Percentiles rank a stretch among this genome's conserved stretches.
Conservation (phyloP, 1,284 basidiomycete species). For the Ceratobasidium papillatum region DNA sequence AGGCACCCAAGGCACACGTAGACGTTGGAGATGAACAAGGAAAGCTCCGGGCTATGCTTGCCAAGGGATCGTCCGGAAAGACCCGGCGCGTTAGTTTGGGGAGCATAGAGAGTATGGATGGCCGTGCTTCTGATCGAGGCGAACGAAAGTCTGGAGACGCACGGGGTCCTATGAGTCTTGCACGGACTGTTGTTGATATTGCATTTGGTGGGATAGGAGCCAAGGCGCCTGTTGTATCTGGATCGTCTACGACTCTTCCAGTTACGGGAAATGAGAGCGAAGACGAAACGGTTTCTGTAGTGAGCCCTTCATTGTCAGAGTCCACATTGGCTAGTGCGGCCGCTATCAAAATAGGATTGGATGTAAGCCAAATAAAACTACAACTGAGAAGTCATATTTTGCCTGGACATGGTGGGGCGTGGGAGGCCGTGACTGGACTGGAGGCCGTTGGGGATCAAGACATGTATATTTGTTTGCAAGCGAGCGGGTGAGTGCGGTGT, state of each 20-base stretch:
- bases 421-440: constrained; percentile 58
- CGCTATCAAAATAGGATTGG: background rate
- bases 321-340: constrained; percentile 22
- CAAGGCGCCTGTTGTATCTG: background rate
- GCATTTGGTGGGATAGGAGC: constrained; percentile 29
- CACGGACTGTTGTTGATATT: constrained; percentile 25
- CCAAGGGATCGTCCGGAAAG: constrained; percentile 55
- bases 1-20: constrained; percentile 76
- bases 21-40: constrained; percentile 81
- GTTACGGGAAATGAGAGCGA: constrained; percentile 1
- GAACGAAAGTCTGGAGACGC: constrained; percentile 23
- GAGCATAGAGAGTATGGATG: constrained; percentile 5
- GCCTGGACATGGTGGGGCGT: constrained; percentile 56
- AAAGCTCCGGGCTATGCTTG: constrained; percentile 71
- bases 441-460: constrained; percentile 56
- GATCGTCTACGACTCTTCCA: constrained; percentile 1
- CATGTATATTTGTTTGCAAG: constrained; percentile 62
- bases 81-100: constrained; percentile 24
- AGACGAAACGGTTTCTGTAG: constrained; percentile 19
- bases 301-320: constrained; percentile 11
- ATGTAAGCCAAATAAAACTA: constrained; percentile 49
- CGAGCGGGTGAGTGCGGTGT: constrained; percentile 60
- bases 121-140: constrained; percentile 4
- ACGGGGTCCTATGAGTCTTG: constrained; percentile 20
- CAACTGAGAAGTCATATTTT: constrained; percentile 62